A percentile compares a stretch with the other conserved stretches of the same genome.
Conservation (phyloP, 805 yeast species). For the Starmera pachycereana region DNA sequence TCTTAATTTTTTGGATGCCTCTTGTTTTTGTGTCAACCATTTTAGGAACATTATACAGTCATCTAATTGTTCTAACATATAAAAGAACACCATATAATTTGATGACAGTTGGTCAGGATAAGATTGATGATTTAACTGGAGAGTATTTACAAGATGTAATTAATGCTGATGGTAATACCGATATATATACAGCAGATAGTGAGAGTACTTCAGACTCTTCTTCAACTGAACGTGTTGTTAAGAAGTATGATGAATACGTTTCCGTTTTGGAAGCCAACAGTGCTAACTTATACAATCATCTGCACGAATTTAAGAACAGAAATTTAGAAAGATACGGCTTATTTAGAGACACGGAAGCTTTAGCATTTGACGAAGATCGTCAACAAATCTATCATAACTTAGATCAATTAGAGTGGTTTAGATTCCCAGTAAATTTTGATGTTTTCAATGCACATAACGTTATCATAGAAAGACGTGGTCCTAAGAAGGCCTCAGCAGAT, state of each 20-base stretch:
- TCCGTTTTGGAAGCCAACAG: neutral
- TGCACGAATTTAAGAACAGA: constrained; percentile 5
- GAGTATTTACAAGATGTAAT: constrained; percentile 16
- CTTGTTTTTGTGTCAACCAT: constrained; percentile 26
- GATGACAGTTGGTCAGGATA: neutral
- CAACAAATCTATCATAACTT: constrained; percentile 38
- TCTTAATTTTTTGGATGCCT: constrained; percentile 33
- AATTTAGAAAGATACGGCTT: constrained; percentile 8
- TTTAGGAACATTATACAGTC: constrained; percentile 27
- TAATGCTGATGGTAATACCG: constrained; percentile 12
- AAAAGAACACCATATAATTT: constrained; percentile 4
- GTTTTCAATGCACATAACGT: constrained; percentile 80
- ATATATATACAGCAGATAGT: neutral
- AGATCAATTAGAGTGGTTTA: constrained; percentile 63
- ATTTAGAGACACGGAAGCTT: constrained; percentile 9
- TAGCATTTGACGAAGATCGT: constrained; percentile 29
- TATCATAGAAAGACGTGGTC: constrained; percentile 69
- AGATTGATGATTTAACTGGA: constrained; percentile 17
- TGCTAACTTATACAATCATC: neutral
- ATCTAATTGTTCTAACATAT: constrained; percentile 28
- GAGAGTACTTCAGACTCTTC: no score
- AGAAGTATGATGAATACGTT: neutral
- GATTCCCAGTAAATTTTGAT: constrained; percentile 63
- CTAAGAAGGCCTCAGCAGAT: constrained; percentile 33
- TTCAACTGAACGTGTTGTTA: no score